phyloP scores from a whole-genome alignment of 2,329 filamentous ascomycete species.

The Amylocarpus encephaloides region DNA sequence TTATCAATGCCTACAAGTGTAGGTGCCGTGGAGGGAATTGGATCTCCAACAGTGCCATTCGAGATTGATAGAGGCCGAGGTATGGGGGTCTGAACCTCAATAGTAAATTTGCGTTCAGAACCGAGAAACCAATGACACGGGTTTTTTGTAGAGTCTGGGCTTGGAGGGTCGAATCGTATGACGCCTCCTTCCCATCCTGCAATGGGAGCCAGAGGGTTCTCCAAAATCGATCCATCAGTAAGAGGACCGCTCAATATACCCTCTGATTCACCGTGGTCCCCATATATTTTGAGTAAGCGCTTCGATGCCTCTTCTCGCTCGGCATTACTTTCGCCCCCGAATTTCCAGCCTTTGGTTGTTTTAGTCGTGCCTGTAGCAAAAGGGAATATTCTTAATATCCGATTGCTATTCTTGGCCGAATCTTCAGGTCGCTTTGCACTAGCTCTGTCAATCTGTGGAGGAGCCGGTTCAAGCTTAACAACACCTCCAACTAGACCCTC shows the following conservation, averaged over 20 bases:
- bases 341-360: conserved; percentile 63
- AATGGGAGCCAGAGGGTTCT: conserved; percentile 45
- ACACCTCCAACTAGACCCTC: conserved; percentile 76
- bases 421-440: conserved; percentile 12
- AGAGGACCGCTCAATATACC: conserved; percentile 76
- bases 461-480: conserved; percentile 78
- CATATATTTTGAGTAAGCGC: conserved; percentile 66
- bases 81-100: conserved; percentile 73
- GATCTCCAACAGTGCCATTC: conserved; percentile 45
- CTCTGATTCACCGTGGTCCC: conserved; percentile 44
- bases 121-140: conserved; percentile 66
- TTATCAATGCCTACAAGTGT: conserved; percentile 77
- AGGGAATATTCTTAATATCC: conserved; percentile 70
- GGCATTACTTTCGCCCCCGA: conserved; percentile 80
- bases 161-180: conserved; percentile 65
- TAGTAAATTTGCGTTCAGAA: conserved; percentile 62
- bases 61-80: conserved; percentile 54
- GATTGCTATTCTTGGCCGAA: conserved; percentile 42
- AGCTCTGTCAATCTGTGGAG: conserved; percentile 33
- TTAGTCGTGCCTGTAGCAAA: conserved; percentile 57
- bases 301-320: conserved; percentile 73
- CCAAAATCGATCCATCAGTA: conserved; percentile 80
- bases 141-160: conserved; percentile 41
- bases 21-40: conserved; percentile 47
- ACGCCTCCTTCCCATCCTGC: conserved; percentile 78